Evolutionary conservation across 2,329 filamentous ascomycete genomes (phyloP).

Genomic region (Fusarium albidum): DNA sequence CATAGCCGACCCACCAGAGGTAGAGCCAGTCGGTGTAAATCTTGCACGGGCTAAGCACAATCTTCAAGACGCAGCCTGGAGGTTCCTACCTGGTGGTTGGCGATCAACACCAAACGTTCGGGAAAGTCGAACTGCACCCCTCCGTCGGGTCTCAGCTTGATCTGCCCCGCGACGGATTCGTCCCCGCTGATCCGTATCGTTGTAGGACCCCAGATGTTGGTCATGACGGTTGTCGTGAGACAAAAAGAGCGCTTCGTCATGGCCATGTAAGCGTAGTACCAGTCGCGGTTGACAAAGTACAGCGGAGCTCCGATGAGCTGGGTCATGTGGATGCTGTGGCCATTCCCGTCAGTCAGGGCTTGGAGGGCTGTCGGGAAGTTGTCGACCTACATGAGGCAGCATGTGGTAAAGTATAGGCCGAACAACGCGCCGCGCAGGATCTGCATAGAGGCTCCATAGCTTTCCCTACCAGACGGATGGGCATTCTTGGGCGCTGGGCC

Average conservation of each 20-base stretch:
- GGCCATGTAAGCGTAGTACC: constrained; percentile 88
- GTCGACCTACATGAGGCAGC: constrained; percentile 57
- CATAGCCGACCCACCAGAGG: constrained; percentile 94
- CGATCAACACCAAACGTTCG: constrained; percentile 82
- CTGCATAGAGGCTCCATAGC: constrained; percentile 60
- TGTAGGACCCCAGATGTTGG: constrained; percentile 88
- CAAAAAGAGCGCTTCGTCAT: constrained; percentile 87
- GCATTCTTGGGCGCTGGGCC: constrained; percentile 20
- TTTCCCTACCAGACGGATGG: constrained; percentile 65
- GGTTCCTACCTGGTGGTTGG: constrained; percentile 77
- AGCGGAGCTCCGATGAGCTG: constrained; percentile 80
- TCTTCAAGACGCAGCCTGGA: background rate
- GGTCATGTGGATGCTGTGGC: constrained; percentile 68
- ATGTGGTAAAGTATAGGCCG: constrained; percentile 59
- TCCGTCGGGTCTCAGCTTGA: constrained; percentile 74
- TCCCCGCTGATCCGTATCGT: constrained; percentile 85
- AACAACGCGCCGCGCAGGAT: constrained; percentile 61
- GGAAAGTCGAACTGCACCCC: constrained; percentile 82
- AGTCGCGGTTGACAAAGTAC: constrained; percentile 77
- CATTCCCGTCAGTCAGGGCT: constrained; percentile 12
- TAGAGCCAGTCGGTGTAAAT: constrained; percentile 94
- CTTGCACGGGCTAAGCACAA: constrained; percentile 46
- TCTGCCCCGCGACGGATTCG: constrained; percentile 78
- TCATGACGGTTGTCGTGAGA: constrained; percentile 79
- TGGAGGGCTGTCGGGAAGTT: background rate